Percentiles rank a stretch among this genome's conserved stretches.
phyloP scores from a whole-genome alignment of 1,139 yeast species.

The Hansenula anomala region DNA sequence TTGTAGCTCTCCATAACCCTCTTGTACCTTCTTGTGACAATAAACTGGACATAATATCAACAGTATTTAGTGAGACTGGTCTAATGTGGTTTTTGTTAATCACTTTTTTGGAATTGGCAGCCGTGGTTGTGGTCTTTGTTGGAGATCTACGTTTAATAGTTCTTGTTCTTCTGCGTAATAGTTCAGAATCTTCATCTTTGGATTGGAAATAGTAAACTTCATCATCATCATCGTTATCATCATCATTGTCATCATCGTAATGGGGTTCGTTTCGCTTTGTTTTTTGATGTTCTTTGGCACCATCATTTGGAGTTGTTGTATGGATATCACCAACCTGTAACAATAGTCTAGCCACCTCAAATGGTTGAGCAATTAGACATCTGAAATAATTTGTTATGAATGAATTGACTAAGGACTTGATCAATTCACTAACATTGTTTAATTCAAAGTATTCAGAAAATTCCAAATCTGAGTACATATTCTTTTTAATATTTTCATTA shows the following conservation, averaged over 20 bases:
- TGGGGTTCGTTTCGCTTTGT: conserved; percentile 26
- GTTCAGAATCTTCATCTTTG: conserved; percentile 21
- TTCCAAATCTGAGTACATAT: conserved; percentile 59
- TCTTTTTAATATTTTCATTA: conserved; percentile 28
- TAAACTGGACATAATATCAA: conserved; percentile 67
- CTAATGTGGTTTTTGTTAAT: conserved; percentile 32
- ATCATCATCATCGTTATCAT: conserved; percentile 32
- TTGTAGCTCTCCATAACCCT: conserved; percentile 83
- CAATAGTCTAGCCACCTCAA: conserved; percentile 75
- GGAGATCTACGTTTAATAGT: conserved; percentile 10
- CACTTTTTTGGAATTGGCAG: conserved; percentile 6
- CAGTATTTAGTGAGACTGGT: conserved; percentile 62
- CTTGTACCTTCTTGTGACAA: conserved; percentile 74
- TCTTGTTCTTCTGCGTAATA: conserved; percentile 16
- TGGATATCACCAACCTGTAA: conserved; percentile 71
- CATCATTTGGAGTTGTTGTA: conserved; percentile 8
- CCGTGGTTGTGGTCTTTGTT: conserved; percentile 1
- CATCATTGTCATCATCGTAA: conserved; percentile 39
- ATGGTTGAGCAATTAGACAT: conserved; percentile 75
- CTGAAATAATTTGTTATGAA: conserved; percentile 65
- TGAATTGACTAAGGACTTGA: conserved; percentile 50
- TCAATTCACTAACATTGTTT: conserved; percentile 49
- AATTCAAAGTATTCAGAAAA: conserved; percentile 62
- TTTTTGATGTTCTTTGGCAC: not conserved
- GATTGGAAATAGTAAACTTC: conserved; percentile 55